phyloP scores from a whole-genome alignment of 1,139 yeast species.

The Magnusiomyces suaveolens region DNA sequence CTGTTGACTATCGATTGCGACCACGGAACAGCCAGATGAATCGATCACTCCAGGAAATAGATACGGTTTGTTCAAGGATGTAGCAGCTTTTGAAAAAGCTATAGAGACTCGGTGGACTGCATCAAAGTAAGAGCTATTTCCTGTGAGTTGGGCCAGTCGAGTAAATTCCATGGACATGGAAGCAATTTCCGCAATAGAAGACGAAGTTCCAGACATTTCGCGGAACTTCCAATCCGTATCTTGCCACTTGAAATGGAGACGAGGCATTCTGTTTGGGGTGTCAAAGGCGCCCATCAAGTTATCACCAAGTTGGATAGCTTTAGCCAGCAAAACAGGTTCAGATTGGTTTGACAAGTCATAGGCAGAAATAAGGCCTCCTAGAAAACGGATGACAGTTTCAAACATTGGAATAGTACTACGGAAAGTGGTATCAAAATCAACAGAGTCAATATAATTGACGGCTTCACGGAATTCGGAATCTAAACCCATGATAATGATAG shows the following conservation, averaged over 20 bases:
- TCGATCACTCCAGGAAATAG: constrained; percentile 40
- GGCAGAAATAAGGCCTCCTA: constrained; percentile 66
- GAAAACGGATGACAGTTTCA: constrained; percentile 59
- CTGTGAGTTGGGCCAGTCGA: constrained; percentile 56
- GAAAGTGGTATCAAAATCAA: constrained; percentile 43
- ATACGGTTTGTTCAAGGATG: constrained; percentile 31
- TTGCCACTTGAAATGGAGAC: constrained; percentile 52
- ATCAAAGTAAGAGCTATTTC: constrained; percentile 42
- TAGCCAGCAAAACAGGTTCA: constrained; percentile 38
- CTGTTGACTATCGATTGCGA: neutral
- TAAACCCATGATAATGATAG: constrained; percentile 54
- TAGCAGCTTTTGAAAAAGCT: constrained; percentile 32
- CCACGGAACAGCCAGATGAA: constrained; percentile 40
- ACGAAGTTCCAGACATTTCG: constrained; percentile 28
- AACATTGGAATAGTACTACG: constrained; percentile 49
- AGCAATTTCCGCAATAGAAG: constrained; percentile 58
- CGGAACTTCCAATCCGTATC: constrained; percentile 30
- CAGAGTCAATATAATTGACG: constrained; percentile 39
- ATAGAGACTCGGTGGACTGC: constrained; percentile 40
- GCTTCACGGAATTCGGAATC: constrained; percentile 46
- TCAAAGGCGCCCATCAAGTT: constrained; percentile 60
- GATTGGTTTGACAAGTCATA: constrained; percentile 54
- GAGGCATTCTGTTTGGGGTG: constrained; percentile 60
- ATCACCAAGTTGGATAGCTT: constrained; percentile 58
- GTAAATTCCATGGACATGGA: constrained; percentile 63